Base-by-base conservation (phyloP, 805 yeast genomes). In the Kregervanrija pseudodelftensis region DNA sequence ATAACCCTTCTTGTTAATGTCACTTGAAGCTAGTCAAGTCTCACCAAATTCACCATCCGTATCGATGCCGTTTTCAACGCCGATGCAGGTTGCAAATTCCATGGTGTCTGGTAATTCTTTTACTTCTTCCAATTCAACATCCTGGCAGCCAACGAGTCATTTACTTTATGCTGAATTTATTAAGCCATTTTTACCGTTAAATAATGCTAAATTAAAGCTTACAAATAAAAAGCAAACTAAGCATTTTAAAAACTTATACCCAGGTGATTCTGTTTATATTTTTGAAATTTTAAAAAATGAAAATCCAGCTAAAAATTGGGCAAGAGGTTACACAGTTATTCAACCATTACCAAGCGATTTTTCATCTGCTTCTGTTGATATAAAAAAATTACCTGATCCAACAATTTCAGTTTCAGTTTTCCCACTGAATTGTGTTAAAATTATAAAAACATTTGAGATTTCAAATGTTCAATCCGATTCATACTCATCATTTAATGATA, bases 291-390 rank as follows among this genome's bases (percentile, higher is more conserved):
- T 50, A 13, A 39, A 34, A 8, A 33, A 35, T 8, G 33, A 35
- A n/a, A 36, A 37, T 11, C 8, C 28, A 22, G 61, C 66, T 36
- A 70, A 70, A 15, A 73, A 73, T 49, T 88, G 95, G 95, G 87
- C 80, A 17, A 72, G 95, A 53, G 95, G 89, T 11, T 87, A 88
- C 60, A 70, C 77, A 4, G 66, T 83, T 33, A 67, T 82, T 34
- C 74, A 79, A 47, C 90, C 95, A 7, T 65, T 79, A 43, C 91
- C 91, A 1, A 72, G 77, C 31, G 87, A 82, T 57, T 83, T 79
- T 61, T 68, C 74, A 37, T 74, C 81, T 33, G 77, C 84, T 11
- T 72, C 79, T 1, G 74, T 78, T 28, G 75, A 77, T 51, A 67
- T 79, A 50, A 85, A 82, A 42, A 77, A 76, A 44, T 65, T 84